Conservation (phyloP, 805 yeast genomes). For the Cyberlindnera subsufficiens region DNA sequence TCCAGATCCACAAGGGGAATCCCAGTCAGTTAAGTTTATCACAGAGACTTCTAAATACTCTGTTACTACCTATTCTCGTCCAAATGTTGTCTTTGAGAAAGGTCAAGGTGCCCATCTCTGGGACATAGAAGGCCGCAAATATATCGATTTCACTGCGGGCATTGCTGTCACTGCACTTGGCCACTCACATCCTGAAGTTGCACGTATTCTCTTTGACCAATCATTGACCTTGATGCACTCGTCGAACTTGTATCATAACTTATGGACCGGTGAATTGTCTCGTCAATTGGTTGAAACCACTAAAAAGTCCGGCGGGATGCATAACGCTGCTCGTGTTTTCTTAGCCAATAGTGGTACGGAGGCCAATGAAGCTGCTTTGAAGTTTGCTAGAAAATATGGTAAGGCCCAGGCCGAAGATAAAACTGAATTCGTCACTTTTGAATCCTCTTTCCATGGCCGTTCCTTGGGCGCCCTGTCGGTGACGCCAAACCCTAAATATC, state of each 20-base stretch:
- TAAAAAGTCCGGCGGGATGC: conserved; percentile 69
- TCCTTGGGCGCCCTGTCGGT: conserved; percentile 90
- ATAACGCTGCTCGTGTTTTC: conserved; percentile 68
- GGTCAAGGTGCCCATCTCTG: conserved; percentile 79
- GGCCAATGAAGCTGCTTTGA: conserved; percentile 75
- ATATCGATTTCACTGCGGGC: conserved; percentile 90
- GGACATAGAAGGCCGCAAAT: conserved; percentile 74
- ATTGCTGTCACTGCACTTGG: conserved; percentile 97
- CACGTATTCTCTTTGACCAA: conserved; percentile 69
- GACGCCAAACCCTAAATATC: conserved; percentile 90
- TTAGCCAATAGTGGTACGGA: conserved; percentile 72
- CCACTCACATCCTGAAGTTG: conserved; percentile 71
- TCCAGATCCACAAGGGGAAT: conserved; percentile 10
- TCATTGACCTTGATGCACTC: conserved; percentile 69
- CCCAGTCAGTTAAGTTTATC: conserved; percentile 34
- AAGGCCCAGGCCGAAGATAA: conserved; percentile 47
- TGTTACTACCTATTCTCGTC: conserved; percentile 78
- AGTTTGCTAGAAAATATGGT: conserved; percentile 79
- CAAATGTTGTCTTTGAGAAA: conserved; percentile 66
- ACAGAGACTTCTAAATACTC: conserved; percentile 33
- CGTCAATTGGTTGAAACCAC: conserved; percentile 68
- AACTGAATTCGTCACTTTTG: conserved; percentile 78
- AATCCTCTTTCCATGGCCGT: conserved; percentile 91
- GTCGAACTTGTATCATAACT: conserved; percentile 80
- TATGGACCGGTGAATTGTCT: conserved; percentile 78